These are phyloP conservation scores for Toxoplasma gondii DNA, from an alignment of 169 alveolate genomes.

Conservation along the genomic window DNA sequence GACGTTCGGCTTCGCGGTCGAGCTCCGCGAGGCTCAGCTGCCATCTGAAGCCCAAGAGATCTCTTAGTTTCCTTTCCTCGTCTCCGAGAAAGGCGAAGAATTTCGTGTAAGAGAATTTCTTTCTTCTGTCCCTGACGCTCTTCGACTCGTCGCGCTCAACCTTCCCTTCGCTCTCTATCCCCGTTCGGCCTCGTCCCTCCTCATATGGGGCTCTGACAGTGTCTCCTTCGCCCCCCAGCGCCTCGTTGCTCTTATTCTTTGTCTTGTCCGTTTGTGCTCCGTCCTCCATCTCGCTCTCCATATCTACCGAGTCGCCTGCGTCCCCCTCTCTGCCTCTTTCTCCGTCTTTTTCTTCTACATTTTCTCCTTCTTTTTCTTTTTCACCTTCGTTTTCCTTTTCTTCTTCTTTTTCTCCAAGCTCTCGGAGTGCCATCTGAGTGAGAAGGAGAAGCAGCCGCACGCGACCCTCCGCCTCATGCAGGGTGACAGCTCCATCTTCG, in stretches of 20 bases:
- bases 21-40: not conserved
- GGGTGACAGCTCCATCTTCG: not conserved
- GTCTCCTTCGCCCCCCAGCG: not conserved
- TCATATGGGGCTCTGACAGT: not conserved
- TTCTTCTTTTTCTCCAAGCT: conserved; percentile 1
- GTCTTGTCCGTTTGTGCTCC: not conserved
- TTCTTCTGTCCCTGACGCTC: not conserved
- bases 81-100: not conserved
- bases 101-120: not conserved
- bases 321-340: not conserved
- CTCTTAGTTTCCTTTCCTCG: not conserved
- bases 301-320: not conserved
- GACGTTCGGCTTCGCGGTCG: not conserved
- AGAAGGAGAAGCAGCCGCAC: not conserved
- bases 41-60: not conserved
- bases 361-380: not conserved
- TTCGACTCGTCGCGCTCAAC: too few relatives aligned
- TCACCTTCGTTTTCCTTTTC: not conserved
- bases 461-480: not conserved
- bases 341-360: not conserved
- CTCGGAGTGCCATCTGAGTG: not conserved
- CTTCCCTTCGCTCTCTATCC: not conserved
- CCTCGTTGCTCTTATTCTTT: not conserved
- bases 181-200: not conserved
- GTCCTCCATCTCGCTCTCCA: not conserved